Evolutionary conservation across 2,329 filamentous ascomycete species (phyloP).

Genomic region (Neofusicoccum ribis): DNA sequence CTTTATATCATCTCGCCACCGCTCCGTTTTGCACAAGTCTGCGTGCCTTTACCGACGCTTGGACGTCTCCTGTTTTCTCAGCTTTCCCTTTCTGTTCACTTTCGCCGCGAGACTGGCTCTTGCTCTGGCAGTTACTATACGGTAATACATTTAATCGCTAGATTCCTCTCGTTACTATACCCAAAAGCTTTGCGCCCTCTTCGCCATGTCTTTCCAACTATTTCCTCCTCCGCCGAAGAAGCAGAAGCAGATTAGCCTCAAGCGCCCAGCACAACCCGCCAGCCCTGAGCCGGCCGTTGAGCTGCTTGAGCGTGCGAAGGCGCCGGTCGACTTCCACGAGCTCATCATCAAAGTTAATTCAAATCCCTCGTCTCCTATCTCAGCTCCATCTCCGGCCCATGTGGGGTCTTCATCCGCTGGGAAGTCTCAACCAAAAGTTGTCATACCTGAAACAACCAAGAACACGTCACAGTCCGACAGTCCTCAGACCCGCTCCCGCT

Average conservation of each 20-base stretch:
- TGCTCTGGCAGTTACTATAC: neutral
- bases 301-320: slow-evolving; percentile 33
- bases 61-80: neutral
- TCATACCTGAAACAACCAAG: slow-evolving; percentile 26
- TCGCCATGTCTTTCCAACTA: slow-evolving; percentile 32
- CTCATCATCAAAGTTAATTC: slow-evolving; percentile 42
- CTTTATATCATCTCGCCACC: slow-evolving; percentile 9
- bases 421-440: slow-evolving; percentile 24
- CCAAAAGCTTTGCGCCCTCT: neutral
- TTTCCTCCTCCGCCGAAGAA: slow-evolving; percentile 39
- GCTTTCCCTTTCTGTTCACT: neutral
- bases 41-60: neutral
- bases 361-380: slow-evolving; percentile 2
- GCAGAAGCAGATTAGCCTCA: slow-evolving; percentile 35
- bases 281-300: slow-evolving; percentile 33
- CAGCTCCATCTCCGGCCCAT: slow-evolving; percentile 9
- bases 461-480: neutral
- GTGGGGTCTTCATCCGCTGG: slow-evolving; percentile 20
- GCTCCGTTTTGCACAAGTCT: neutral
- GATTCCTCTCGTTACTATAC: neutral
- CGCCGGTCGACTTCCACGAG: slow-evolving; percentile 39
- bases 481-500: neutral
- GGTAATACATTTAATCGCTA: slow-evolving; percentile 17
- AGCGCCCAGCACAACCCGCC: slow-evolving; percentile 30
- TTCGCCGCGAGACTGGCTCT: slow-evolving; percentile 16